Evolutionary conservation across 83 land plant genomes (phyloP), one percentile per base, ranked within the genome.

Genomic region (Diphasiastrum complanatum): DNA sequence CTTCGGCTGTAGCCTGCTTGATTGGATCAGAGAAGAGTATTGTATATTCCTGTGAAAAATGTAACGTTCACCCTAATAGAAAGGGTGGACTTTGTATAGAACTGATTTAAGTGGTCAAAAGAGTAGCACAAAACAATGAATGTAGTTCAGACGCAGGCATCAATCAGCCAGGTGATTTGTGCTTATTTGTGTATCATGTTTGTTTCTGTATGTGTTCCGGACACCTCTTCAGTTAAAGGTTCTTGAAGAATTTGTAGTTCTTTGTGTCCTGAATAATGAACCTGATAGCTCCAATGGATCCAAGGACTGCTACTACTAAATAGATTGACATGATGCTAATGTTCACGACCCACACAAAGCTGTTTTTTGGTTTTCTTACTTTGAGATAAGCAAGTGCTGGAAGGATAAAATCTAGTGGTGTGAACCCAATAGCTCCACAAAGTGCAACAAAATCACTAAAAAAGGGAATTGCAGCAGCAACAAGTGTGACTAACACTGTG

Each of bases 371-470:
- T 65, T 63, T 61, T 51, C 65, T 67, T 40, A 75, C 80, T 18
- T 65, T 67, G 49, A 79, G 68, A 33, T 53, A 82, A 16, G 83
- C 82, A 1, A 82, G 2, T 27, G 79, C 70, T 36, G 85, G 85
- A 31, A 82, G 30, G 30, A 78, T 51, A 59, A 82, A 82, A 63
- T 82, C 85, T 30, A 82, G 55, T 2, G 85, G 85, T 2, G 85
- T 82, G 68, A 82, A 82, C 2, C 85, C 85, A 66, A 83, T 35
- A 1, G 86, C 86, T 1, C 86, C 86, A 61, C 83, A 79, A 25
- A 83, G 72, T 22, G 86, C 66, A 40, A 83, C 86, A 58, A 83
- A 79, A 59, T 83, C 86, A 14, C 83, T 83, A 58, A 83, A 83
- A 64, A 79, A 79, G 0, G 86, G 86, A 43, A 83, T 47, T 25